These are phyloP conservation scores for Boletus reticuloceps DNA, from an alignment of 768 basidiomycete species.

Conservation along the genomic window DNA sequence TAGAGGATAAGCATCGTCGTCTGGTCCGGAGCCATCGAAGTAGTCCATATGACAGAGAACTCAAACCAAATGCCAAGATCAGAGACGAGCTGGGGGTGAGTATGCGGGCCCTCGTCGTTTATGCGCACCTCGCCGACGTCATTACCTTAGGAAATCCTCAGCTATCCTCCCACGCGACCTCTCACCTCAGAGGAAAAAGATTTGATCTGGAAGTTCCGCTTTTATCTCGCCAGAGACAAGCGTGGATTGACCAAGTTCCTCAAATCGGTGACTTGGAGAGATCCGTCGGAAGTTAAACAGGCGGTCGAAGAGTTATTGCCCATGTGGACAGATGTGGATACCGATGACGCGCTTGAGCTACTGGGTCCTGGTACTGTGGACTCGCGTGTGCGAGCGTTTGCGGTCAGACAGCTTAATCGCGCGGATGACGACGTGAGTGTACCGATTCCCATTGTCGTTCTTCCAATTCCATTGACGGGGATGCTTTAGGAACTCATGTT, in stretches of 20 bases:
- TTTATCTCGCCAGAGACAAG: constrained; percentile 90
- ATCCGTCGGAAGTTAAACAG: constrained; percentile 94
- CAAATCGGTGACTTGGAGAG: constrained; percentile 96
- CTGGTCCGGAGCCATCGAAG: constrained; percentile 93
- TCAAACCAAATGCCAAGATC: constrained; percentile 96
- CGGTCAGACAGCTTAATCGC: constrained; percentile 83
- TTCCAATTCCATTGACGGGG: neutral
- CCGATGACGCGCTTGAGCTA: constrained; percentile 93
- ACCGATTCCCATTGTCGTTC: neutral
- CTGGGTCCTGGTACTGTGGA: constrained; percentile 88
- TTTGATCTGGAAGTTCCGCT: constrained; percentile 98
- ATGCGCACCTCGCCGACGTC: neutral
- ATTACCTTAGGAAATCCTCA: constrained; percentile 72
- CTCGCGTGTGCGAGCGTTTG: constrained; percentile 90
- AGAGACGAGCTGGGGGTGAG: constrained; percentile 88
- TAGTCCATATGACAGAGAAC: constrained; percentile 90
- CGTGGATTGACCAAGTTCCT: constrained; percentile 96
- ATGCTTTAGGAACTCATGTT: constrained; percentile 75
- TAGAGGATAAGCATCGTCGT: constrained; percentile 94
- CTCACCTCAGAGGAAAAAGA: constrained; percentile 93
- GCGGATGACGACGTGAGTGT: constrained; percentile 89
- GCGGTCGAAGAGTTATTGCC: constrained; percentile 95
- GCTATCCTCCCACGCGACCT: constrained; percentile 84
- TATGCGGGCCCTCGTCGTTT: neutral
- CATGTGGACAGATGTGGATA: constrained; percentile 96